Base-by-base conservation (phyloP, 331 rosid genomes). In the Prunus yedoensis region DNA sequence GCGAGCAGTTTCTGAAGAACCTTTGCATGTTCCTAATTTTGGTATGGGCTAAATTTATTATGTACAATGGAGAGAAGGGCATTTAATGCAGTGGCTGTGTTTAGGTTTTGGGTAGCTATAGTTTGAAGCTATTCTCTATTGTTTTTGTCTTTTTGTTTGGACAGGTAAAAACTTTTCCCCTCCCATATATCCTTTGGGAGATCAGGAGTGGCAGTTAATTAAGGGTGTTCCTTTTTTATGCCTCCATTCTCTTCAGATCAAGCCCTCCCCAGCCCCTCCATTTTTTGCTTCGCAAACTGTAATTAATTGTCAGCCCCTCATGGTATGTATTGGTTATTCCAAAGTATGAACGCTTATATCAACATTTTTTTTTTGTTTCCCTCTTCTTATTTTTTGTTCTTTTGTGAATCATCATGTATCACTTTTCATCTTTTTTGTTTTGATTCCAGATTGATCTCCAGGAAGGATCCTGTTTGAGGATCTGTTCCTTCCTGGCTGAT, bases 391-490 rank as follows among this genome's bases (percentile, higher is more conserved):
- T 15, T n/a, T 66, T 35, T 6, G 8, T 35, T 64, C 28, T 59
- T 62, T 49, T 17, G 20, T 74, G 56, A 68, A 41, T 73, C 59
- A 32, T 30, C 45, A 58, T 50, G 17, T 74, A 54, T 54, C 41
- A 27, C 63, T 74, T 76, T 66, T 17, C 30, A 75, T 79, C 41
- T 68, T 41, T 67, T 59, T 49, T 71, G 49, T 72, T 41, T 43
- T 60, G 53, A 80, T 83, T 47, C 68, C 82, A 93, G 98, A 81
- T 93, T 85, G 92, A 91, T 82, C 98, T 93, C 72, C 94, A 90
- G 81, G 98, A 94, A 80, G 96, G 86, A 72, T 89, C 97, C 70
- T 91, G 97, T 86, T 83, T 94, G 87, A 88, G 98, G 87, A 94
- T 94, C 78, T 77, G 85, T 85, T 94, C 98, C 74, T 94, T 94